Conservation (phyloP, 2,329 filamentous ascomycete species). For the Boeremia lycopersici region DNA sequence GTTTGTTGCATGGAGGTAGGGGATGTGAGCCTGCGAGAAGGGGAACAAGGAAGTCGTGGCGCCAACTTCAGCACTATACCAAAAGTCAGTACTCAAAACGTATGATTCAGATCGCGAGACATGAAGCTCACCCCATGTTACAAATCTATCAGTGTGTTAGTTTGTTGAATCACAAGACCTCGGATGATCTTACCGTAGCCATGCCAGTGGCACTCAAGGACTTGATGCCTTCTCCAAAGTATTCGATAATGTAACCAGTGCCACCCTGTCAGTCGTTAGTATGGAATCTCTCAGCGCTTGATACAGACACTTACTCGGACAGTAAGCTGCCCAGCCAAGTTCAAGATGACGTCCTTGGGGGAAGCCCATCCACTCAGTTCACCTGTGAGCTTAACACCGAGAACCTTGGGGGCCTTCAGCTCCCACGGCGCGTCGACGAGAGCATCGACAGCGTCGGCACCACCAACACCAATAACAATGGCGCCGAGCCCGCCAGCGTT, state of each 20-base stretch:
- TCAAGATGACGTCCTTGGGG: conserved; percentile 94
- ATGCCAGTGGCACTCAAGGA: conserved; percentile 90
- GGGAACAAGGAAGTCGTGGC: conserved; percentile 97
- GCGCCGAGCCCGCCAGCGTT: conserved; percentile 95
- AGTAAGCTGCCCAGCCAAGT: conserved; percentile 85
- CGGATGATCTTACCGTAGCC: conserved; percentile 65
- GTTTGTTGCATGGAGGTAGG: conserved; percentile 86
- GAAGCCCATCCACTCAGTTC: conserved; percentile 87
- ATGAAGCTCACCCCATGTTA: conserved; percentile 33
- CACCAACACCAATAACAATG: conserved; percentile 95
- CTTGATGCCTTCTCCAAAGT: conserved; percentile 87
- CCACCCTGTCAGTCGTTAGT: conserved; percentile 63
- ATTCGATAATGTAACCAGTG: conserved; percentile 94
- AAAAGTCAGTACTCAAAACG: too few species aligned
- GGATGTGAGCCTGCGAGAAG: conserved; percentile 80
- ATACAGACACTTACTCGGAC: conserved; percentile 63
- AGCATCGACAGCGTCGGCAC: conserved; percentile 85
- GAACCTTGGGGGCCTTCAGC: conserved; percentile 87
- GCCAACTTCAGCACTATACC: conserved; percentile 70
- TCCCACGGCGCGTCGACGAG: conserved; percentile 97
- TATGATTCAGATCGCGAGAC: too few species aligned
- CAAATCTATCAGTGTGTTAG: conserved; percentile 38
- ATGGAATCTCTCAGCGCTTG: not conserved
- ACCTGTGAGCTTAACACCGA: conserved; percentile 85
- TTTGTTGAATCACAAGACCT: not conserved